Base-by-base conservation (phyloP, 108 stramenopile species). In the Skeletonema menzelii region DNA sequence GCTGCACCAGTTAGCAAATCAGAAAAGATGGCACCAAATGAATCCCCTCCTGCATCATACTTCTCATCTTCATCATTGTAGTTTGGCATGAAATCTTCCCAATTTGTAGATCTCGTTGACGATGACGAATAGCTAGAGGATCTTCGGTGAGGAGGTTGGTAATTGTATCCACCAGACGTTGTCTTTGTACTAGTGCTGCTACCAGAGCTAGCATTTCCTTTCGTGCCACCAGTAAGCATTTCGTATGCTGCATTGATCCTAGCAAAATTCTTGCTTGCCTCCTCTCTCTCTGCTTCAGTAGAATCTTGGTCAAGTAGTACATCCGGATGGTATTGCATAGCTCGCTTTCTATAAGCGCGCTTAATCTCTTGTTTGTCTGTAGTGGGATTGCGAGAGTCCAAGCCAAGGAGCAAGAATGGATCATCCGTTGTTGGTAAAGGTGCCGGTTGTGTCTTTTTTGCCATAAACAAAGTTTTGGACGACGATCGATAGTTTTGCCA, bases 251-350 rank as follows among this genome's bases (percentile, higher is more conserved):
- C 77, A 77, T 92, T 91, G 57, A 95, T 91, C 44, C 85, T 85
- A 27, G 90, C 94, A 74, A 95, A 95, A 27, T 78, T 77, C 68
- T 88, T 87, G 56, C 74, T 82, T 37, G 94, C 94, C 42, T 66
- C 35, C 34, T 86, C 80, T 55, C 89, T 85, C 69, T 91, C 91
- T 61, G 72, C 77, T 0, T 67, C 67, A 1, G 88, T 72, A 19
- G 81, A 85, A 57, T 90, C 78, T 27, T 66, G 61, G 35, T 73
- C 79, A 1, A 82, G 74, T 10, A 82, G 35, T 0, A 95, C 87
- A 72, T 95, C 94, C 4, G 94, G 94, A 75, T 95, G 94, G 73
- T 86, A 95, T 55, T 85, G 79, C 68, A 92, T 77, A 10, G 91
- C 91, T 34, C 88, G 76, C 32, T 88, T 84, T 40, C 85, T 82